Percentiles rank a stretch among this genome's conserved stretches.
Evolutionary conservation across 768 basidiomycete species (phyloP).

Genomic region (Phlegmacium glaucopus): DNA sequence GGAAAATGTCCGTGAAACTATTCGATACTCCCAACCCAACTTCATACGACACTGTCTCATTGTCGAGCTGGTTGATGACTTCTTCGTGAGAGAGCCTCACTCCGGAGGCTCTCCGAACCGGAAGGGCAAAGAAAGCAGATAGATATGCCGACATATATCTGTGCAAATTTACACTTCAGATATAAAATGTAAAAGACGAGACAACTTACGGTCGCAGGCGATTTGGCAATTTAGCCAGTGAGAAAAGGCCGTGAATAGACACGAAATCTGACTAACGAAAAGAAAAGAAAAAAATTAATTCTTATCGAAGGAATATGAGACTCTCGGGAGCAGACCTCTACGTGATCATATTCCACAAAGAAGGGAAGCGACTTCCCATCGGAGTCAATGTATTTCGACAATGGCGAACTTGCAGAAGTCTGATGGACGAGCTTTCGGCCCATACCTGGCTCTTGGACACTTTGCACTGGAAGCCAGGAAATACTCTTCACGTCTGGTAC

Average conservation of each 20-base stretch:
- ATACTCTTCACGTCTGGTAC: slow-evolving; percentile 89
- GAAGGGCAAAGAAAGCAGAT: slow-evolving; percentile 84
- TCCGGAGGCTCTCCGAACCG: slow-evolving; percentile 69
- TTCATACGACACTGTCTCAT: slow-evolving; percentile 88
- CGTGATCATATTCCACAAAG: slow-evolving; percentile 93
- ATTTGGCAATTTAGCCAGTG: slow-evolving; percentile 67
- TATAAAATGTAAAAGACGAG: neutral
- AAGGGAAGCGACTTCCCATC: slow-evolving; percentile 76
- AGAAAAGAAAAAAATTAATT: slow-evolving; percentile 3
- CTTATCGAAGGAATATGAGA: neutral
- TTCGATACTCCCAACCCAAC: slow-evolving; percentile 60
- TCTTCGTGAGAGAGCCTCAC: slow-evolving; percentile 78
- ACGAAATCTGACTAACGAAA: slow-evolving; percentile 84
- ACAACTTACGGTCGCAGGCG: slow-evolving; percentile 68
- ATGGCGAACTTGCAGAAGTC: slow-evolving; percentile 30
- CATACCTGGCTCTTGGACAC: slow-evolving; percentile 57
- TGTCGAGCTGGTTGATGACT: slow-evolving; percentile 85
- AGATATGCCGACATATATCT: slow-evolving; percentile 81
- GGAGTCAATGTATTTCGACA: slow-evolving; percentile 59
- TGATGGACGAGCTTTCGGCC: slow-evolving; percentile 34
- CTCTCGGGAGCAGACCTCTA: slow-evolving; percentile 51
- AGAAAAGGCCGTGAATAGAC: slow-evolving; percentile 74
- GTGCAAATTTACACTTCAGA: slow-evolving; percentile 7
- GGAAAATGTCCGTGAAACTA: slow-evolving; percentile 71
- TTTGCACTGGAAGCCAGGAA: slow-evolving; percentile 81